Conservation (phyloP, 352 stramenopile genomes). For the Phytophthora lateralis region DNA sequence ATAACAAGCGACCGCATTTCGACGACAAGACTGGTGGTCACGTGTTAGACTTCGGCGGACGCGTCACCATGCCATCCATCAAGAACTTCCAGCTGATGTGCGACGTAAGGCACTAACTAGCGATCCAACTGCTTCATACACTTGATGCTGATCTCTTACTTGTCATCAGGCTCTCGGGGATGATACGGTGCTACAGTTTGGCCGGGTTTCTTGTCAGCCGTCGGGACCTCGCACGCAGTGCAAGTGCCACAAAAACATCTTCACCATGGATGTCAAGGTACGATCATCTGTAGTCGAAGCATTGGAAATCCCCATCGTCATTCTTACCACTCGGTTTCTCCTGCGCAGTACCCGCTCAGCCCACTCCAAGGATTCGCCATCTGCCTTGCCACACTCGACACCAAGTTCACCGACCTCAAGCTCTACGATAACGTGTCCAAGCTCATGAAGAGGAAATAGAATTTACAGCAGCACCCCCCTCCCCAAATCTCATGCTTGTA, state of each 20-base stretch:
- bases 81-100: slow-evolving; percentile 79
- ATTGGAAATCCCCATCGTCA: neutral
- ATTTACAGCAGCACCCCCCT: slow-evolving; percentile 23
- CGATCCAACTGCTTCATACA: slow-evolving; percentile 29
- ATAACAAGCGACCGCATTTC: slow-evolving; percentile 89
- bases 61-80: slow-evolving; percentile 70
- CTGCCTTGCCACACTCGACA: slow-evolving; percentile 87
- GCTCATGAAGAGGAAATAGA: slow-evolving; percentile 45
- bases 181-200: slow-evolving; percentile 63
- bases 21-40: slow-evolving; percentile 56
- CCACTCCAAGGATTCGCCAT: slow-evolving; percentile 90
- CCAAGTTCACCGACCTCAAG: slow-evolving; percentile 65
- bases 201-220: slow-evolving; percentile 64
- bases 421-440: slow-evolving; percentile 53
- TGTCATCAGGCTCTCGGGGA: slow-evolving; percentile 37
- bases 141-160: neutral
- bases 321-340: neutral
- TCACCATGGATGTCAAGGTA: slow-evolving; percentile 93
- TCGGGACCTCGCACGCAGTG: slow-evolving; percentile 51
- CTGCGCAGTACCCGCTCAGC: slow-evolving; percentile 73
- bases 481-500: slow-evolving; percentile 10
- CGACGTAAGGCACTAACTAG: slow-evolving; percentile 33
- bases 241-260: slow-evolving; percentile 86
- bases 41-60: slow-evolving; percentile 68
- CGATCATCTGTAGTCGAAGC: slow-evolving; percentile 4